Base-by-base conservation (phyloP, 176 grass and related monocot genomes). In the Raddia distichophylla region DNA sequence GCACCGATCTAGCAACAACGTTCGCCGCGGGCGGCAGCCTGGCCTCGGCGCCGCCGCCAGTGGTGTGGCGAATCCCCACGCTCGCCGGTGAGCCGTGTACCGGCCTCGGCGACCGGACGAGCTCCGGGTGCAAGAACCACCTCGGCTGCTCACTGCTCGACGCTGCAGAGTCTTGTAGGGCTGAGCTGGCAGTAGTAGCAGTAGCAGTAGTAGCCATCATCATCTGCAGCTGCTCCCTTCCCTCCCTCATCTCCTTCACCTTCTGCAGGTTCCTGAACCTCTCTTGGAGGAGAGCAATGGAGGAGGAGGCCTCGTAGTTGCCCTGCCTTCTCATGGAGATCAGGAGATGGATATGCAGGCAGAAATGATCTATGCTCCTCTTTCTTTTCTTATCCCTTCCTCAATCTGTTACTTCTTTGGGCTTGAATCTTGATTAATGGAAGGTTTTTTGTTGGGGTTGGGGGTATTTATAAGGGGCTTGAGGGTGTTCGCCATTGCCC, bases 261-360 rank as follows among this genome's bases (percentile, higher is more conserved):
- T 79, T 92, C 71, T 92, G 78, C 8, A 92, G 47, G 51, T 92
- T 74, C 64, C 86, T 89, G 74, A 92, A 92, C 66, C 90, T 89
- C 90, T 92, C 90, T 14, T 92, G 90, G 9, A 92, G 78, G 22
- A 92, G 83, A 46, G 78, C 86, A 74, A 92, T 92, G 57, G 90
- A 92, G 51, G 87, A 89, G 18, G 67, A 40, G 57, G 57, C 57
- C 63, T 82, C 62, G 16, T 70, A 61, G 19, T 42, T 56, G 27
- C 60, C 65, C 45, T 71, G 44, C 64, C 71, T 87, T 74, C 79
- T 74, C 85, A 87, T 77, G 40, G 60, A 73, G 60, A 27, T 48
- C 77, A n/a, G n/a, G n/a, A 19, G 22, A 3, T 63, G 3, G 15
- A 74, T 16, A 13, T 8, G 40, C 13, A 64, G 22, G 13, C 63